Conservation (phyloP, 2,329 filamentous ascomycete species). For the Cadophora gregata region DNA sequence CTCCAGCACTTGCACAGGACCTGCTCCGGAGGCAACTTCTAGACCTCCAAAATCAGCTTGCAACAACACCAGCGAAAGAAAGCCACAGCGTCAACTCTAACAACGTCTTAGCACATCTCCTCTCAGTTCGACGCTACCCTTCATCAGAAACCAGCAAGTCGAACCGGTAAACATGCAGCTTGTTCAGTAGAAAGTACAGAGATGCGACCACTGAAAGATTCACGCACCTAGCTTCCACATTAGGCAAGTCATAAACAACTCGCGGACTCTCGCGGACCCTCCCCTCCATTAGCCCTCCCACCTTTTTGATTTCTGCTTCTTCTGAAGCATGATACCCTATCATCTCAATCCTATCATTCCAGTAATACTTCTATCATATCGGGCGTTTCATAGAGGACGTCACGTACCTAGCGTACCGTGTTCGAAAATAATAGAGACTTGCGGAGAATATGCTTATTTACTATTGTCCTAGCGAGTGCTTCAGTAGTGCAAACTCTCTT, state of each 20-base stretch:
- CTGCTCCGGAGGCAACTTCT: background rate
- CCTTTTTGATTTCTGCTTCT: background rate
- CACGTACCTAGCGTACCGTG: background rate
- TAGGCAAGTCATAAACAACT: slow-evolving; percentile 6
- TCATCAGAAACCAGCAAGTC: background rate
- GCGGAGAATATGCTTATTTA: background rate
- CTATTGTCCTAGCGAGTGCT: background rate
- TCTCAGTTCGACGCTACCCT: background rate
- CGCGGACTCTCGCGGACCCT: too few species aligned
- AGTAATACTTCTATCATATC: too few species aligned
- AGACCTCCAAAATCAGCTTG: background rate
- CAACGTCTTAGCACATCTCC: background rate
- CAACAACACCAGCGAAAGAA: background rate
- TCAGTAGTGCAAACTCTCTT: background rate
- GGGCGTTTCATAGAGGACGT: too few species aligned
- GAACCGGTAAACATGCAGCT: too few species aligned
- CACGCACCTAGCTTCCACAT: background rate
- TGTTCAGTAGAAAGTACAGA: background rate
- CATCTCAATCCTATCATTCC: background rate
- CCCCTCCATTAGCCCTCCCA: background rate
- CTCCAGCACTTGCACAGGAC: background rate
- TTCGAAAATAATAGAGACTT: background rate
- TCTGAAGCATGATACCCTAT: too few species aligned
- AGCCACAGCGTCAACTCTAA: background rate
- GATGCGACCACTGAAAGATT: background rate